Conservation (phyloP, 352 stramenopile species). For the Thalassiosira livingstoniorum region DNA sequence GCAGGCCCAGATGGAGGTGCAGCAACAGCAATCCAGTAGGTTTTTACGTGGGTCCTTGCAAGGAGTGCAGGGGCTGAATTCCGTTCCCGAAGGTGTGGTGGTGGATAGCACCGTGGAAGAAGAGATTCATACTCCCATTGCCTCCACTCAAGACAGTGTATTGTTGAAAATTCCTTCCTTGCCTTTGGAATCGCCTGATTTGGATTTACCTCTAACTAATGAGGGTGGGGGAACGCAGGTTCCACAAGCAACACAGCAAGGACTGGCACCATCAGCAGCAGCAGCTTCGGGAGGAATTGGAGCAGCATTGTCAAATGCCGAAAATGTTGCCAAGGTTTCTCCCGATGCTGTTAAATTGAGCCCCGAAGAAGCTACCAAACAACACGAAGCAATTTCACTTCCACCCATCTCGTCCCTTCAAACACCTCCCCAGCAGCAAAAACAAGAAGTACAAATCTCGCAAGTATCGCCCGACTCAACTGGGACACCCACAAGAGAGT, state of each 20-base stretch:
- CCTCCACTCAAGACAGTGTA: background rate
- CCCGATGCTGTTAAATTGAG: conserved; percentile 8
- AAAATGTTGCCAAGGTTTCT: background rate
- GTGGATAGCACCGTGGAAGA: conserved; percentile 7
- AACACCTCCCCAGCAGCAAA: too few relatives aligned
- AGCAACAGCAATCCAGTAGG: background rate
- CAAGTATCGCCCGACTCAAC: background rate
- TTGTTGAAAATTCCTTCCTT: background rate
- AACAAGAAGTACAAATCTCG: too few relatives aligned
- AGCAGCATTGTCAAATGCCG: too few relatives aligned
- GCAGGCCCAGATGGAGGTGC: too few relatives aligned
- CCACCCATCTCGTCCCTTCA: background rate
- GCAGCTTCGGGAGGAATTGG: too few relatives aligned
- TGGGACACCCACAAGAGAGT: too few relatives aligned
- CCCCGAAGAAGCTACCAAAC: too few relatives aligned
- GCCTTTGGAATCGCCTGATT: too few relatives aligned
- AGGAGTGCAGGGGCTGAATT: conserved; percentile 1
- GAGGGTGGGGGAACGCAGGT: too few relatives aligned
- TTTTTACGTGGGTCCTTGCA: conserved; percentile 1
- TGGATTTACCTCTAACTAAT: background rate
- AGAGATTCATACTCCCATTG: conserved; percentile 3
- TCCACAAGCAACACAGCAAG: too few relatives aligned
- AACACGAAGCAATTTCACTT: too few relatives aligned
- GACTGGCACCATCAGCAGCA: too few relatives aligned
- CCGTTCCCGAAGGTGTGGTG: conserved; percentile 21